A percentile compares a stretch with the other conserved stretches of the same genome.
phyloP scores from a whole-genome alignment of 106 monocot genomes.

The Platanthera zijinensis region DNA sequence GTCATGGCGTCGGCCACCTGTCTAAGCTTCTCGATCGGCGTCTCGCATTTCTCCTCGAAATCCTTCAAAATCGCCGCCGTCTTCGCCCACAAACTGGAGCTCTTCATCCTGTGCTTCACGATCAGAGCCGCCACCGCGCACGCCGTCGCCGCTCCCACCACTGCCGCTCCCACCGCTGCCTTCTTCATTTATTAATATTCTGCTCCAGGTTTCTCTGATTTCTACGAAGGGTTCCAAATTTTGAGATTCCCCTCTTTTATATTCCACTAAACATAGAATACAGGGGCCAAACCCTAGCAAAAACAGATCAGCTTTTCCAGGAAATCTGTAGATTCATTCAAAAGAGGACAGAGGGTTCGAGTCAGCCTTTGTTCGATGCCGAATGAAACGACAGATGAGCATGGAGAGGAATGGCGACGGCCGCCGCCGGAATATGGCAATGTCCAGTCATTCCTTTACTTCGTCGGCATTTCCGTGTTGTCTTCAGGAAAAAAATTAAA shows the following conservation, averaged over 20 bases:
- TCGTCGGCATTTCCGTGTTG: too few relatives aligned
- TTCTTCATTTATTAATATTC: constrained; percentile 37
- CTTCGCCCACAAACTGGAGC: constrained; percentile 29
- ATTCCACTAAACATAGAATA: neutral
- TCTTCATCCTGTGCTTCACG: constrained; percentile 42
- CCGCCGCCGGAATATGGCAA: neutral
- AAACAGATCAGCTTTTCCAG: neutral
- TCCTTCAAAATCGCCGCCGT: constrained; percentile 55
- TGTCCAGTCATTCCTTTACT: neutral
- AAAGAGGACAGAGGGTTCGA: neutral
- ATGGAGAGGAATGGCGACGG: neutral
- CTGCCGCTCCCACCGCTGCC: constrained; percentile 48
- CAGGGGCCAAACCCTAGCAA: neutral
- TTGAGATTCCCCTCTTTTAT: too few relatives aligned
- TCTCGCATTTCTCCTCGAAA: constrained; percentile 58
- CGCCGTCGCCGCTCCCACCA: constrained; percentile 58
- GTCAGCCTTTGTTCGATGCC: neutral
- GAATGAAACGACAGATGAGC: neutral
- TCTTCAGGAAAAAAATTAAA: too few relatives aligned
- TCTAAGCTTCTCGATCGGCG: constrained; percentile 63
- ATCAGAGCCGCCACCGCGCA: constrained; percentile 58
- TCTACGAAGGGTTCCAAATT: too few relatives aligned
- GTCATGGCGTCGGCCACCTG: constrained; percentile 89
- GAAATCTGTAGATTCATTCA: neutral
- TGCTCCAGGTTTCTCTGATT: neutral